Conservation (phyloP, 768 basidiomycete genomes). For the Serendipita sp. region DNA sequence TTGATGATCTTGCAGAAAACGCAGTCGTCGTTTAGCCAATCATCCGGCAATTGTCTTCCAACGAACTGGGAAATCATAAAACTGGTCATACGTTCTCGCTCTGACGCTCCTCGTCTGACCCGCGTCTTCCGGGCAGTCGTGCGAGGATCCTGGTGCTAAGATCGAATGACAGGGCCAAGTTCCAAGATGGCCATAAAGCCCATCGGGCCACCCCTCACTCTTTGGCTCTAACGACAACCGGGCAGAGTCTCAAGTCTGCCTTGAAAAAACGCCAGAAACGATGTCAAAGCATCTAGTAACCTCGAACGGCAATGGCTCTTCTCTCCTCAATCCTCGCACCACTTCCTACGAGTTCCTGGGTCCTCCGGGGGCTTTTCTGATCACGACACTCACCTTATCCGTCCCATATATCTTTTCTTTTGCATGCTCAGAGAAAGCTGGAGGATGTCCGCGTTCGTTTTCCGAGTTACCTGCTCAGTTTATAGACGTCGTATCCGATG, state of each 20-base stretch:
- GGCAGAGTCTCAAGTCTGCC: neutral
- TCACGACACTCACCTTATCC: conserved; percentile 35
- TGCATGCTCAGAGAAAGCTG: conserved; percentile 53
- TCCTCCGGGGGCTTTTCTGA: conserved; percentile 45
- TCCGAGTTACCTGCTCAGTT: conserved; percentile 28
- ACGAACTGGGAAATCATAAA: conserved; percentile 54
- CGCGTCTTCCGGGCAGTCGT: too few relatives aligned
- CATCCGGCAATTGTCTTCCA: conserved; percentile 26
- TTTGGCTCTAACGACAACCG: neutral
- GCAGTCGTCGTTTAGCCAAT: conserved; percentile 39
- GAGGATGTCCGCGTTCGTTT: conserved; percentile 47
- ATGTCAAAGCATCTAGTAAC: neutral
- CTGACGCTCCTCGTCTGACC: too few relatives aligned
- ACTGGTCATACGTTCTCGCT: conserved; percentile 39
- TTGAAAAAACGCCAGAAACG: neutral
- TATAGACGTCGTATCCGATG: conserved; percentile 29
- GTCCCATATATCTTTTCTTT: conserved; percentile 63
- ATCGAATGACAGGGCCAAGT: neutral
- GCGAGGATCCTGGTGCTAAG: neutral
- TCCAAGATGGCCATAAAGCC: neutral
- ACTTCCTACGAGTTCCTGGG: conserved; percentile 69
- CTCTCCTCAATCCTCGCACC: conserved; percentile 47
- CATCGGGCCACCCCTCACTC: neutral
- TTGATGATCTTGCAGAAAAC: conserved; percentile 51
- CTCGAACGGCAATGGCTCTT: neutral